Evolutionary conservation across 2,329 filamentous ascomycete genomes (phyloP).

Genomic region (Verticillium zaregamsianum): DNA sequence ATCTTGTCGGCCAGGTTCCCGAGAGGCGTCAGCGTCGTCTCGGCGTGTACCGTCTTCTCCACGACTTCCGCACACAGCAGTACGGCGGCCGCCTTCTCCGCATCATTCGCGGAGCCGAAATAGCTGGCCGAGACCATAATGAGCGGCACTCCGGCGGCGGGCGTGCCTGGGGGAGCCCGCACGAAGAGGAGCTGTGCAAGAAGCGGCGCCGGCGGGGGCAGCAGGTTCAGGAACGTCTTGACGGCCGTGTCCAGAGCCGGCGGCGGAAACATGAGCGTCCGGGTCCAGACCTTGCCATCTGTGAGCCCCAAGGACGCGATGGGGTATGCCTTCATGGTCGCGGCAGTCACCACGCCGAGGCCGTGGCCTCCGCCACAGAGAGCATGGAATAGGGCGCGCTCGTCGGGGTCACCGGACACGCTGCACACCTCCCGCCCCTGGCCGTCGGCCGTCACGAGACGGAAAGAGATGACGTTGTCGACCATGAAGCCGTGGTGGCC

Average conservation of each 20-base stretch:
- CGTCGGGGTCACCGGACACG: constrained; percentile 14
- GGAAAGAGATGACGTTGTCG: constrained; percentile 23
- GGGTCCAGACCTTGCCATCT: constrained; percentile 24
- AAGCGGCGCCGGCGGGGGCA: constrained; percentile 9
- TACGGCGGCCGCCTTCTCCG: constrained; percentile 14
- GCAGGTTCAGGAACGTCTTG: constrained; percentile 16
- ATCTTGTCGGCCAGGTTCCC: constrained; percentile 16
- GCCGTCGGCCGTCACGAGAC: constrained; percentile 19
- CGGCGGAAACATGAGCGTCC: constrained; percentile 23
- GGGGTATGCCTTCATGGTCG: constrained; percentile 18
- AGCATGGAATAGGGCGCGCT: constrained; percentile 22
- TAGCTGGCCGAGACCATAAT: constrained; percentile 17
- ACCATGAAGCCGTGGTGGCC: constrained; percentile 27
- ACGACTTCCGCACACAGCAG: constrained; percentile 15
- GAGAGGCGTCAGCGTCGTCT: constrained; percentile 17
- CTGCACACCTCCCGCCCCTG: constrained; percentile 5
- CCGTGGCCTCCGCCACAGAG: constrained; percentile 30
- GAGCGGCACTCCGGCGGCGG: constrained; percentile 22
- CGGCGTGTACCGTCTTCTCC: constrained; percentile 15
- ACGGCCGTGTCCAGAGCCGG: constrained; percentile 16
- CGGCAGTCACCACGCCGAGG: constrained; percentile 24
- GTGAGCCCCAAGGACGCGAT: constrained; percentile 20
- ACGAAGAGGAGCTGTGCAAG: constrained; percentile 18
- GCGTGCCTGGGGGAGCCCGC: constrained; percentile 23
- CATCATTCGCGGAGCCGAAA: constrained; percentile 19